Conservation (phyloP, 2,329 filamentous ascomycete genomes). For the Diaporthe destruens region DNA sequence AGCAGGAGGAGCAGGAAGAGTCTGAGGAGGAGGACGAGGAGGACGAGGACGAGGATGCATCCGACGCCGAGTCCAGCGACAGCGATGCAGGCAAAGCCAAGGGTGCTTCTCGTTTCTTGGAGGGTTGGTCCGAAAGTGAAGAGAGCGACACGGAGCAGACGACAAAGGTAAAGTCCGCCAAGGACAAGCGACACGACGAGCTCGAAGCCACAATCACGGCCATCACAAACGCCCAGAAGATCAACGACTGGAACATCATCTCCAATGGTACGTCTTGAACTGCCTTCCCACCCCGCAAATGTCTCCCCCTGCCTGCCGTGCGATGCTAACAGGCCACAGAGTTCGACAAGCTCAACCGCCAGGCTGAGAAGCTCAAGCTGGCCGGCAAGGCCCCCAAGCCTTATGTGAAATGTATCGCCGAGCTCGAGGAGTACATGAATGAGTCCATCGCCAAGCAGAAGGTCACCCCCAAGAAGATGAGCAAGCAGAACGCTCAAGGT, state of each 20-base stretch:
- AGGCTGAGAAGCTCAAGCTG: constrained; percentile 82
- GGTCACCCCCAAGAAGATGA: constrained; percentile 98
- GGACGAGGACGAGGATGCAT: constrained; percentile 66
- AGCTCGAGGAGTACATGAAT: constrained; percentile 94
- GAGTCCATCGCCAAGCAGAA: constrained; percentile 97
- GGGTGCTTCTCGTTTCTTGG: constrained; percentile 88
- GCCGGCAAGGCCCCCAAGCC: constrained; percentile 86
- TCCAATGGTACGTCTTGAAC: constrained; percentile 77
- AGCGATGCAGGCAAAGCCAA: constrained; percentile 75
- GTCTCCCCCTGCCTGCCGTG: not conserved
- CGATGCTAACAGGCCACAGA: constrained; percentile 64
- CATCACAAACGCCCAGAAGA: constrained; percentile 98
- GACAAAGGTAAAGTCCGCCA: constrained; percentile 94
- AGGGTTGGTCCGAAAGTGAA: constrained; percentile 77
- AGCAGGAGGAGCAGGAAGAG: constrained; percentile 65
- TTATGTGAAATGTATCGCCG: constrained; percentile 92
- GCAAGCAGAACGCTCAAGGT: constrained; percentile 91
- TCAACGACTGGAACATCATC: constrained; percentile 96
- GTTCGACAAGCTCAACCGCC: constrained; percentile 93
- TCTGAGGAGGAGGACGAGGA: constrained; percentile 66
- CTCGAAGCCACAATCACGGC: constrained; percentile 88
- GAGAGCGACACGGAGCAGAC: constrained; percentile 89
- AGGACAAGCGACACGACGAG: constrained; percentile 97
- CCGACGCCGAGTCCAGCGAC: constrained; percentile 62
- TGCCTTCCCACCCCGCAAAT: not conserved